These are phyloP conservation scores for Serpula lacrymans DNA, from an alignment of 768 basidiomycete genomes.

Conservation along the genomic window DNA sequence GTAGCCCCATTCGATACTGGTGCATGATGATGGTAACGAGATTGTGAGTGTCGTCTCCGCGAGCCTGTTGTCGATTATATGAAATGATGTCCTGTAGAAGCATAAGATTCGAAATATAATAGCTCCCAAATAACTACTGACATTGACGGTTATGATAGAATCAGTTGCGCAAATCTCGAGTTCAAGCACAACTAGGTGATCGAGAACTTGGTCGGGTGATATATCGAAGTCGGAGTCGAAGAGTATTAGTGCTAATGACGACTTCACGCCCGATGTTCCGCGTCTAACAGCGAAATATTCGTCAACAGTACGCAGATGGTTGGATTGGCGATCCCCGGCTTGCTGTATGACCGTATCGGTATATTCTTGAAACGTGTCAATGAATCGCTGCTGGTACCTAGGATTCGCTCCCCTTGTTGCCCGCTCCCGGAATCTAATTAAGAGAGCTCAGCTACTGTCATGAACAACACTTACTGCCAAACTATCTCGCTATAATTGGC, in stretches of 20 bases:
- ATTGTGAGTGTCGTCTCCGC: conserved; percentile 23
- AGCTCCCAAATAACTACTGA: no score
- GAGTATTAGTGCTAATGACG: conserved; percentile 14
- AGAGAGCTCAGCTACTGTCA: neutral
- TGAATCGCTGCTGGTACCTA: conserved; percentile 10
- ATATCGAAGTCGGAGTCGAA: no score
- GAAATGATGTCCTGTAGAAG: conserved; percentile 22
- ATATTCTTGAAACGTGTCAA: conserved; percentile 18
- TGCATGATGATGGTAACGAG: conserved; percentile 24
- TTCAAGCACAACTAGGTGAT: conserved; percentile 13
- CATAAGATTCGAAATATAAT: neutral
- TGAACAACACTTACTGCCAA: conserved; percentile 31
- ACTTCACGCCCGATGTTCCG: conserved; percentile 18
- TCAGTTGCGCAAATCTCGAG: conserved; percentile 12
- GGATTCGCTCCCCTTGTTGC: neutral
- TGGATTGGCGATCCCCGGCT: conserved; percentile 16
- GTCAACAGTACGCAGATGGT: conserved; percentile 15
- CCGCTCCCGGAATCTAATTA: neutral
- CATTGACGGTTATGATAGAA: conserved; percentile 18
- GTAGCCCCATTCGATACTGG: conserved; percentile 8
- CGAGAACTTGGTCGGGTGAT: conserved; percentile 16
- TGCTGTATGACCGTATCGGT: conserved; percentile 18
- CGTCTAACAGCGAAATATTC: conserved; percentile 20
- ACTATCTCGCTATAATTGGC: conserved; percentile 38
- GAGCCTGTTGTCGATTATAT: conserved; percentile 26